phyloP scores from a whole-genome alignment of 495 filamentous ascomycete genomes.

The Penicillium paxilli region DNA sequence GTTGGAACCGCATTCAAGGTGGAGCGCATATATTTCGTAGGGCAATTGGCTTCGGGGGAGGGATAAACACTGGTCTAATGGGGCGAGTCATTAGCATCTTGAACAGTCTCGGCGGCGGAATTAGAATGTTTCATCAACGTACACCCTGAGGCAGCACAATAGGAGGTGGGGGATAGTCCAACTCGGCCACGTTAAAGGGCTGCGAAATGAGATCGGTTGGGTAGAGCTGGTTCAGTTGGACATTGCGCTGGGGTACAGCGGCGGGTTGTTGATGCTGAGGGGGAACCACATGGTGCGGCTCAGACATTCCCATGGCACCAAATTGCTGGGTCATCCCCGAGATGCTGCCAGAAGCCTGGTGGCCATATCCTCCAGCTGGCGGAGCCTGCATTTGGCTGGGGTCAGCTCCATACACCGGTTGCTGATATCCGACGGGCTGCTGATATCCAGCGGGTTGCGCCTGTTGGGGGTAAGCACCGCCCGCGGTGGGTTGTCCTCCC shows the following conservation, averaged over 20 bases:
- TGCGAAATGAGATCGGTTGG: conserved; percentile 88
- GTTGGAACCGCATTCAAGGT: conserved; percentile 93
- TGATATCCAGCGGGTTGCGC: conserved; percentile 51
- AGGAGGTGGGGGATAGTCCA: conserved; percentile 88
- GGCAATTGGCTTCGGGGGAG: conserved; percentile 88
- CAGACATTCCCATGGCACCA: conserved; percentile 73
- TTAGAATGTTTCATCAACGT: conserved; percentile 37
- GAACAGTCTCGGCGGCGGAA: not conserved
- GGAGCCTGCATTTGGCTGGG: conserved; percentile 48
- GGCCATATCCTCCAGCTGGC: conserved; percentile 64
- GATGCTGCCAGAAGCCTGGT: conserved; percentile 57
- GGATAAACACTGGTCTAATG: conserved; percentile 84
- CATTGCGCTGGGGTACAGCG: conserved; percentile 50
- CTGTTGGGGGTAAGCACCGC: conserved; percentile 55
- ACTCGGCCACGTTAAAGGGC: conserved; percentile 89
- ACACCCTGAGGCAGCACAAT: conserved; percentile 92
- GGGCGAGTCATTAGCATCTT: conserved; percentile 25
- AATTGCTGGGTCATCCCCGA: conserved; percentile 80
- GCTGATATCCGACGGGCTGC: conserved; percentile 54
- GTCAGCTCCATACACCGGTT: conserved; percentile 46
- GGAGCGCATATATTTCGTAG: conserved; percentile 91
- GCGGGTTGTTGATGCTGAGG: conserved; percentile 39
- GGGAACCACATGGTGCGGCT: conserved; percentile 55
- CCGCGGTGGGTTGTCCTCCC: conserved; percentile 55
- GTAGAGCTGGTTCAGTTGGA: conserved; percentile 81